Conservation (phyloP, 139 green algal species). For the Micractinium sp. region DNA sequence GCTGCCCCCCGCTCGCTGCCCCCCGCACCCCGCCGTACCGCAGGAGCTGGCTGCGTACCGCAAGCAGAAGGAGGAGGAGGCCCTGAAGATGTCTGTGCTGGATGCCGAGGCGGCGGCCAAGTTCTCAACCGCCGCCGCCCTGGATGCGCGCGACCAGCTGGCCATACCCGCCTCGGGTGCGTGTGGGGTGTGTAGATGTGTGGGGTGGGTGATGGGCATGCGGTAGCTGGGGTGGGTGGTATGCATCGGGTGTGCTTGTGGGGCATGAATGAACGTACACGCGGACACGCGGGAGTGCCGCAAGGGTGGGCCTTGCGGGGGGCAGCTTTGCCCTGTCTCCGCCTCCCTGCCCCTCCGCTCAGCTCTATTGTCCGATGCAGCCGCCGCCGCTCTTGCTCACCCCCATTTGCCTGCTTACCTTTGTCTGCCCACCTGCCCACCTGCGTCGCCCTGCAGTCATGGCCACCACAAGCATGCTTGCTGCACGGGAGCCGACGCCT, state of each 20-base stretch:
- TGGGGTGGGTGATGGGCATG: background rate
- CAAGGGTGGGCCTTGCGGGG: too few species aligned
- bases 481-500: background rate
- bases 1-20: too few species aligned
- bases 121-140: slow-evolving; percentile 64
- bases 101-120: slow-evolving; percentile 71
- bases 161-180: slow-evolving; percentile 4
- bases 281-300: too few species aligned
- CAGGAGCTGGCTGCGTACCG: slow-evolving; percentile 79
- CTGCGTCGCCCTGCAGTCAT: background rate
- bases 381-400: too few species aligned
- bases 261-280: too few species aligned
- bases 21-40: background rate
- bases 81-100: slow-evolving; percentile 77
- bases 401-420: background rate
- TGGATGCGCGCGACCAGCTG: slow-evolving; percentile 34
- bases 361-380: too few species aligned
- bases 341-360: too few species aligned
- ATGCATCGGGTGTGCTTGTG: background rate
- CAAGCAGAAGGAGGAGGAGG: slow-evolving; percentile 68
- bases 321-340: too few species aligned
- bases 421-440: background rate
- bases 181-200: background rate
- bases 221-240: background rate
- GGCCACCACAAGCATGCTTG: background rate